Conservation (phyloP, 768 basidiomycete genomes). For the Baorangia bicolor region DNA sequence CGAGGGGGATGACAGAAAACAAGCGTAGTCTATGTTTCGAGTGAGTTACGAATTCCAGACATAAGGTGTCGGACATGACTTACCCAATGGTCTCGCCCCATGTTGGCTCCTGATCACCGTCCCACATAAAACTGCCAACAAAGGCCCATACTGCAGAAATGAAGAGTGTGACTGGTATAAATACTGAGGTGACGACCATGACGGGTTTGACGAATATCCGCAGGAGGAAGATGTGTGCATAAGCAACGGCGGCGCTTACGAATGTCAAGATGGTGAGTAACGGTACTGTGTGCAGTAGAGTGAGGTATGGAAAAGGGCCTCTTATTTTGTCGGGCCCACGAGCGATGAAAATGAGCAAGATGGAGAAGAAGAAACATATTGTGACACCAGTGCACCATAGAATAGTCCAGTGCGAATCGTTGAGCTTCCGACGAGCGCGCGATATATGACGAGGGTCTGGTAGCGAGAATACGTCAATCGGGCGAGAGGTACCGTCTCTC, state of each 20-base stretch:
- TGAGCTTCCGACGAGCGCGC: slow-evolving; percentile 64
- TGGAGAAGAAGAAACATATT: slow-evolving; percentile 58
- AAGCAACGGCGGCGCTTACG: slow-evolving; percentile 67
- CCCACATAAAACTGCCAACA: slow-evolving; percentile 72
- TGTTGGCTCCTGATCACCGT: slow-evolving; percentile 53
- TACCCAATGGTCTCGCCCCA: slow-evolving; percentile 85
- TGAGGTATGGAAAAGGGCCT: slow-evolving; percentile 55
- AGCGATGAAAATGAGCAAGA: slow-evolving; percentile 65
- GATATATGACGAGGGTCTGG: slow-evolving; percentile 74
- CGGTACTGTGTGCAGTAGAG: slow-evolving; percentile 75
- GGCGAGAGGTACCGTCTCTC: slow-evolving; percentile 62
- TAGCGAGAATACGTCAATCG: slow-evolving; percentile 69
- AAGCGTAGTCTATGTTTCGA: slow-evolving; percentile 42
- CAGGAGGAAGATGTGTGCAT: slow-evolving; percentile 71
- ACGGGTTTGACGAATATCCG: slow-evolving; percentile 83
- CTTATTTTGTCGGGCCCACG: slow-evolving; percentile 36
- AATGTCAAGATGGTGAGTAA: slow-evolving; percentile 71
- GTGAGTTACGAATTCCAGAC: slow-evolving; percentile 9
- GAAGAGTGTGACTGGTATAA: slow-evolving; percentile 71
- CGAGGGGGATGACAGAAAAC: slow-evolving; percentile 74
- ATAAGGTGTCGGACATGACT: slow-evolving; percentile 26
- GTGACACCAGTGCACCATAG: slow-evolving; percentile 61
- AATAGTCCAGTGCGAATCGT: slow-evolving; percentile 72
- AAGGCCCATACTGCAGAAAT: slow-evolving; percentile 81
- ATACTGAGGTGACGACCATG: slow-evolving; percentile 72